Conservation (phyloP, 306 rosid genomes). For the Cucurbita argyrosperma region DNA sequence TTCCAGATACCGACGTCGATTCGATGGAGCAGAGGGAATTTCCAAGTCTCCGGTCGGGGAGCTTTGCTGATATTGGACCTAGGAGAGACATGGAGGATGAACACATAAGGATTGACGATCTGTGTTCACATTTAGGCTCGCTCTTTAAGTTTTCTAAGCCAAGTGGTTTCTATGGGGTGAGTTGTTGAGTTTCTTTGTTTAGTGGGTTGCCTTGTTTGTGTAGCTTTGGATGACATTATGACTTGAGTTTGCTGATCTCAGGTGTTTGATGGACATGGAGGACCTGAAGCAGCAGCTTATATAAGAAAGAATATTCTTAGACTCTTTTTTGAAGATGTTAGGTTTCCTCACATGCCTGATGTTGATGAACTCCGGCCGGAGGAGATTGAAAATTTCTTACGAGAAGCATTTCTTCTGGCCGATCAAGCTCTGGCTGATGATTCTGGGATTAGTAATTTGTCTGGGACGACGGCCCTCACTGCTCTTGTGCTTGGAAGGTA, state of each 20-base stretch:
- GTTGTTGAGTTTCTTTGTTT: neutral
- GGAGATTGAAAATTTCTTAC: conserved; percentile 54
- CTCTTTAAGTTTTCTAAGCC: conserved; percentile 57
- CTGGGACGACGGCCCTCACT: conserved; percentile 84
- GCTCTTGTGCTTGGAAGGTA: conserved; percentile 91
- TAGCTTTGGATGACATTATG: neutral
- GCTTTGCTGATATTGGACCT: conserved; percentile 89
- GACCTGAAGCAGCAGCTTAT: conserved; percentile 96
- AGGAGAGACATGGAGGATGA: conserved; percentile 96
- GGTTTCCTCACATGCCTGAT: conserved; percentile 55
- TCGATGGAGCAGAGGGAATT: conserved; percentile 25
- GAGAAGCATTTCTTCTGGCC: conserved; percentile 55
- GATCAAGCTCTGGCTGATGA: conserved; percentile 87
- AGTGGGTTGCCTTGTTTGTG: neutral
- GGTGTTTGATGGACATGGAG: conserved; percentile 99
- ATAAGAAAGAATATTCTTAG: conserved; percentile 53
- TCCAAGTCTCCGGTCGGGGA: conserved; percentile 82
- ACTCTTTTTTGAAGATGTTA: conserved; percentile 60
- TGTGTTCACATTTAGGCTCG: conserved; percentile 57
- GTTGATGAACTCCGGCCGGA: conserved; percentile 34
- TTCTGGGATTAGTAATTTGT: conserved; percentile 50
- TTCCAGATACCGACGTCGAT: conserved; percentile 32
- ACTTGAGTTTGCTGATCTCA: conserved; percentile 20
- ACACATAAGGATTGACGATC: conserved; percentile 78
- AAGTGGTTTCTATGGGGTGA: conserved; percentile 94